Evolutionary conservation across 768 basidiomycete genomes (phyloP), one percentile per base, ranked within the genome.

Genomic region (Ramaria sp.): DNA sequence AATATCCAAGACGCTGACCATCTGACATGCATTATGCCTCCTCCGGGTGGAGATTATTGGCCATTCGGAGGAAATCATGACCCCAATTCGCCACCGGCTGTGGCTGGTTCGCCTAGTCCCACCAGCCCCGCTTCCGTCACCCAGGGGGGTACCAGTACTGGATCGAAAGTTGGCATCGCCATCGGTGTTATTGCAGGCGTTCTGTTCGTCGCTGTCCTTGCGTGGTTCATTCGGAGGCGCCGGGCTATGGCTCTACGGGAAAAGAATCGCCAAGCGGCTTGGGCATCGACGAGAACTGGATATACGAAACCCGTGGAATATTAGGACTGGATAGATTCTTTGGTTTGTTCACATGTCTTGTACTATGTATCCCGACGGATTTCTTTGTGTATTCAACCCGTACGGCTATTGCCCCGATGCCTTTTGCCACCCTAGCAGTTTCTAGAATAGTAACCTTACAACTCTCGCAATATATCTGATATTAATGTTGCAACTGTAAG

Each of bases 41-140:
- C 86, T 1, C 67, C 73, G 37, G 81, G 80, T 30, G 86, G 86
- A 12, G 76, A 81, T 66, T 85, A 75, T 63, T 88, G 87, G 87
- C 87, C 87, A 0, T 84, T 78, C 58, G 83, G 81, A 15, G 72
- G 37, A 24, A 52, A 15, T 31, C 51, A 52, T 31, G 51, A 34
- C 34, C 51, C 51, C 20, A 24, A 38, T 52, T 27, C 51, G 17
- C 51, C 51, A 20, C 51, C 51, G 20, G 12, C 2, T n/a, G 51
- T 52, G 12, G 30, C 51, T 4, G 17, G 19, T 34, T 27, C 6
- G 7, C 17, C 51, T 27, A 27, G 27, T 5, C 2, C 27, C 27
- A 27, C 27, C 27, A 37, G 6, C n/a, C 37, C 34, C 20, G 2
- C 48, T 15, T 17, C 27, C 4, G 24, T n/a, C n/a, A n/a, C 27